Evolutionary conservation across 176 grass and related monocot genomes (phyloP).

Genomic region (Hyparrhenia diplandra): DNA sequence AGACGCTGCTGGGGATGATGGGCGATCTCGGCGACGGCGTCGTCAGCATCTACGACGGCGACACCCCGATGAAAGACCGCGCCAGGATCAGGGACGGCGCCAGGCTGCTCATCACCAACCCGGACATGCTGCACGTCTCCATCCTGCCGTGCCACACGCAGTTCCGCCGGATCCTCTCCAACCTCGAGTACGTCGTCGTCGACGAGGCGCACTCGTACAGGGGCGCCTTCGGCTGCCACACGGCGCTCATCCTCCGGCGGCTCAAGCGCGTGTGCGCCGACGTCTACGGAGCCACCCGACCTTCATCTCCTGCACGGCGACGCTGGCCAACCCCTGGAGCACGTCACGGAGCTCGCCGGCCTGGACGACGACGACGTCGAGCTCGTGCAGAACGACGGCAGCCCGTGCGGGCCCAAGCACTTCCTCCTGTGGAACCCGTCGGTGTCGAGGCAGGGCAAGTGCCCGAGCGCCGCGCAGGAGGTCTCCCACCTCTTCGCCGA

Average conservation of each 20-base stretch:
- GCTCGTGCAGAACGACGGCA: conserved; percentile 48
- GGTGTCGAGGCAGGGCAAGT: not conserved
- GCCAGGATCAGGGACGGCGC: conserved; percentile 38
- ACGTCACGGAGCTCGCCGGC: conserved; percentile 57
- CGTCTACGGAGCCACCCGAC: conserved; percentile 41
- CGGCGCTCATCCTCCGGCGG: conserved; percentile 52
- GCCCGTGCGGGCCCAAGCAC: conserved; percentile 51
- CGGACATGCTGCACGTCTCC: conserved; percentile 77
- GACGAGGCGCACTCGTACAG: conserved; percentile 72
- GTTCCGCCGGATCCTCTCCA: conserved; percentile 54
- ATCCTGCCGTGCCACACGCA: conserved; percentile 57
- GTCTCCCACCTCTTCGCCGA: not conserved
- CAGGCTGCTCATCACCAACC: conserved; percentile 55
- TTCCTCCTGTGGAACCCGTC: conserved; percentile 72
- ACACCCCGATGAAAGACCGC: too few species aligned
- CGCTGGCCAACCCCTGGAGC: conserved; percentile 61
- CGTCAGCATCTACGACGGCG: too few species aligned
- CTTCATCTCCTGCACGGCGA: conserved; percentile 71
- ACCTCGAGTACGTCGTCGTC: conserved; percentile 59
- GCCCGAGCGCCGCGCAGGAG: conserved; percentile 33
- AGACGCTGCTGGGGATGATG: conserved; percentile 44
- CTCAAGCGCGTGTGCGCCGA: conserved; percentile 40
- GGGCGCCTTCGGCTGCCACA: too few species aligned
- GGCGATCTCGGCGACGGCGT: not conserved
- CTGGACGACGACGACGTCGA: conserved; percentile 34